Evolutionary conservation across 345 rosid genomes (phyloP), one percentile per base, ranked within the genome.

Genomic region (Bretschneidera sinensis): DNA sequence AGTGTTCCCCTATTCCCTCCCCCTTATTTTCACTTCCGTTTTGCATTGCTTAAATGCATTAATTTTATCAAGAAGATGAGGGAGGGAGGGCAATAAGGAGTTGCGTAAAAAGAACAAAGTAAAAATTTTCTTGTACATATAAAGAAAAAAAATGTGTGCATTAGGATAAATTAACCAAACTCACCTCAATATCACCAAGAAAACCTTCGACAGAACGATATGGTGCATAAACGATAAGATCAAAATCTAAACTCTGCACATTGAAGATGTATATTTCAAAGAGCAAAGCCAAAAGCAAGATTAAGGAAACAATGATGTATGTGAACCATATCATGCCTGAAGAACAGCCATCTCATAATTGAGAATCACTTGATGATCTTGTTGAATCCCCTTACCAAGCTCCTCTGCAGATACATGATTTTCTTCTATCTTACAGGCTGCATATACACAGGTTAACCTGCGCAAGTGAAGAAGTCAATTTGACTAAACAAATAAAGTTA

Each of bases 321-420:
- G 8, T 31, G 65, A 63, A n/a, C 58, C 64, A 78, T 45, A 66
- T 63, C 85, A 81, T 80, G 68, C 86, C 92, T 94, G 99, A 74
- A 84, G 90, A 55, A 94, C 95, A 60, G 88, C 76, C 97, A 94
- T 90, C 89, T 94, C 96, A 19, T 84, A 90, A 77, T 94, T 90
- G 78, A 94, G 97, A 83, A 94, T 94, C 80, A 94, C 68, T 52
- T 83, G 97, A 78, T 88, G 99, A 81, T 94, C 97, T 81, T 94
- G 96, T 48, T 89, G 83, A 75, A 94, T 90, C 60, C 97, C 97
- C 78, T 88, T 90, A 67, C 96, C 99, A 75, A 90, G 92, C 90
- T 94, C 99, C 84, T 94, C 99, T 19, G 97, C 99, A 51, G 97
- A 94, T 20, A 94, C 99, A 54, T 90, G 99, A 77, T 90, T 94